A percentile compares a stretch with the other conserved stretches of the same genome.
phyloP scores from a whole-genome alignment of 371 early-diverging fungal genomes.

The Zancudomyces culisetae region DNA sequence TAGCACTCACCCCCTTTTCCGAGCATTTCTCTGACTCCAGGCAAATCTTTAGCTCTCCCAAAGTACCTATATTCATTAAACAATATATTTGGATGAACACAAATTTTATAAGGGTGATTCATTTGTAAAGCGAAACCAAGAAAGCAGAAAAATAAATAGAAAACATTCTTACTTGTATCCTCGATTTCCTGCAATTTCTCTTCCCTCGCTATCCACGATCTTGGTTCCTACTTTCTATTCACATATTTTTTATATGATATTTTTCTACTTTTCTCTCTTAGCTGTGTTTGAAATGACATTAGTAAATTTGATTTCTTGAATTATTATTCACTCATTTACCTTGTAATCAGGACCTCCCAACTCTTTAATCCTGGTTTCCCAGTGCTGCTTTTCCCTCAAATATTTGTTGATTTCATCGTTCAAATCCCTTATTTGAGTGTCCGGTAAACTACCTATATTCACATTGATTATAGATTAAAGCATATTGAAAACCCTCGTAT shows the following conservation, averaged over 20 bases:
- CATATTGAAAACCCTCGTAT: no score
- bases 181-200: slow-evolving; percentile 70
- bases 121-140: no score
- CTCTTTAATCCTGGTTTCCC: slow-evolving; percentile 80
- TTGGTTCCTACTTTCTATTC: slow-evolving; percentile 46
- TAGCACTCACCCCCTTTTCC: slow-evolving; percentile 33
- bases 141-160: background rate
- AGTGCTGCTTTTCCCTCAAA: slow-evolving; percentile 72
- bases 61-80: slow-evolving; percentile 73
- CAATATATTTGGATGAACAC: no score
- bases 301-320: background rate
- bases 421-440: slow-evolving; percentile 77
- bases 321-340: slow-evolving; percentile 24
- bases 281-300: no score
- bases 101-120: no score
- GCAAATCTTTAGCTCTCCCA: slow-evolving; percentile 90
- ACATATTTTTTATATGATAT: background rate
- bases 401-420: slow-evolving; percentile 92
- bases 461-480: no score
- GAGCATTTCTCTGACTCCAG: slow-evolving; percentile 84
- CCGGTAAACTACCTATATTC: slow-evolving; percentile 48
- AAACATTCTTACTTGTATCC: slow-evolving; percentile 62
- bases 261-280: no score
- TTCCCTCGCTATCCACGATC: slow-evolving; percentile 68
- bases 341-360: slow-evolving; percentile 89